phyloP scores from a whole-genome alignment of 129 eudicot species.

The Lactuca sativa region DNA sequence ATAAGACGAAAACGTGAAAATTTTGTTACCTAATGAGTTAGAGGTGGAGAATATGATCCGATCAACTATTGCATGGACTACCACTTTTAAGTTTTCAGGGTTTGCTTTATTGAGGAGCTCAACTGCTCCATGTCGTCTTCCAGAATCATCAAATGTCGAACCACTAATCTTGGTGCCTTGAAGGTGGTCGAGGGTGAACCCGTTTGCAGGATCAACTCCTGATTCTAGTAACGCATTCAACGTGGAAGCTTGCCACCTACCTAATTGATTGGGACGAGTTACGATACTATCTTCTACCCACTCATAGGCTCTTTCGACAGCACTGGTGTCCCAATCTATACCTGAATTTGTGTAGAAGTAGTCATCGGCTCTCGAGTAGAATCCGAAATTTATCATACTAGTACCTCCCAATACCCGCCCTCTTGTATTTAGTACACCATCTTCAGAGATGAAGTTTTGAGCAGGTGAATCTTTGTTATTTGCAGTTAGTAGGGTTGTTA shows the following conservation, averaged over 20 bases:
- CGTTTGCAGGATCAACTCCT: constrained; percentile 31
- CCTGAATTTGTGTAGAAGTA: constrained; percentile 25
- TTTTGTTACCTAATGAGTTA: constrained; percentile 6
- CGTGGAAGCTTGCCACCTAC: constrained; percentile 24
- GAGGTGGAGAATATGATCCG: constrained; percentile 27
- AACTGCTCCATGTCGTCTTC: constrained; percentile 43
- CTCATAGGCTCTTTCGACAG: constrained; percentile 23
- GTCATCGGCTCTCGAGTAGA: constrained; percentile 32
- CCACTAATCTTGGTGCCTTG: constrained; percentile 38
- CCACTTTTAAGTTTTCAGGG: constrained; percentile 28
- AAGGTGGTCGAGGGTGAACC: constrained; percentile 37
- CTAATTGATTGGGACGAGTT: not conserved
- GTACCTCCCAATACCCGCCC: constrained; percentile 32
- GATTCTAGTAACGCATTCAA: constrained; percentile 29
- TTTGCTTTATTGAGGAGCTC: constrained; percentile 47
- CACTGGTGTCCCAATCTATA: constrained; percentile 20
- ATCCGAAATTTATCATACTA: constrained; percentile 32
- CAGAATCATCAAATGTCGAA: constrained; percentile 41
- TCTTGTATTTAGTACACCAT: constrained; percentile 26
- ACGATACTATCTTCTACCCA: constrained; percentile 46
- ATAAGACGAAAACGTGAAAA: not conserved
- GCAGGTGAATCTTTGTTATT: constrained; percentile 26
- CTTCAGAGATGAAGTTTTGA: constrained; percentile 32
- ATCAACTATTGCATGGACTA: constrained; percentile 45
- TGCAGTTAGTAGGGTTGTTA: not conserved